These are phyloP conservation scores for Neopestalotiopsis clavispora DNA, from an alignment of 2,329 filamentous ascomycete genomes.

Conservation along the genomic window DNA sequence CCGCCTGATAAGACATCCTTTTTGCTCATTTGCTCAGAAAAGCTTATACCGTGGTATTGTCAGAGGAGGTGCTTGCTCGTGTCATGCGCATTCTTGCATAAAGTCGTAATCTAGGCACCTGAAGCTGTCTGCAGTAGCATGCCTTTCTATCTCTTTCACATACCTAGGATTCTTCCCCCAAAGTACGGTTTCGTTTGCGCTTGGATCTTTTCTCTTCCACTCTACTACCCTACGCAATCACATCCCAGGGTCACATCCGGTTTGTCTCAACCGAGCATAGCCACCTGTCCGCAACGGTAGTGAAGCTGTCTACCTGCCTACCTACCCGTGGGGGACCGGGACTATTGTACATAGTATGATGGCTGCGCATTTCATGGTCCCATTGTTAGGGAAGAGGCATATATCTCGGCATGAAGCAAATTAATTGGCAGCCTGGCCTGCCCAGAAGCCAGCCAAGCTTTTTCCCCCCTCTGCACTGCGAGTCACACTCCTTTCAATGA, in stretches of 20 bases:
- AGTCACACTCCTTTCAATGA: neutral
- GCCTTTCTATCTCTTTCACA: neutral
- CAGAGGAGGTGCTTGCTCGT: neutral
- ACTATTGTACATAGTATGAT: neutral
- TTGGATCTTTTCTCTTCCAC: neutral
- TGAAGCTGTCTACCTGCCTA: neutral
- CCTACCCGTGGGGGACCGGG: neutral
- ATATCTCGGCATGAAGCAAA: neutral
- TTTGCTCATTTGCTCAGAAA: neutral
- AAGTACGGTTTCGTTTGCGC: neutral
- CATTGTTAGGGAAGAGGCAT: neutral
- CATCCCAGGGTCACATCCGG: neutral
- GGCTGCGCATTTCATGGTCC: neutral
- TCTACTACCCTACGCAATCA: neutral
- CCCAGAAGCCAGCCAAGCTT: neutral
- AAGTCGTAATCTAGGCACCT: neutral
- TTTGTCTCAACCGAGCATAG: slow-evolving; percentile 1
- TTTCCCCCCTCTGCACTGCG: neutral
- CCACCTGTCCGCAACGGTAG: neutral
- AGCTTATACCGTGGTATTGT: neutral
- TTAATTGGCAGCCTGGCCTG: neutral
- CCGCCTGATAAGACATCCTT: neutral
- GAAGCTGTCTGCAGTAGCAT: neutral
- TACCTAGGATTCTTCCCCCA: neutral
- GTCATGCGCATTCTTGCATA: neutral